A percentile compares a stretch with the other conserved stretches of the same genome.
These are phyloP conservation scores for Camellia lanceoleosa DNA, from an alignment of 148 eudicot species.

Conservation along the genomic window DNA sequence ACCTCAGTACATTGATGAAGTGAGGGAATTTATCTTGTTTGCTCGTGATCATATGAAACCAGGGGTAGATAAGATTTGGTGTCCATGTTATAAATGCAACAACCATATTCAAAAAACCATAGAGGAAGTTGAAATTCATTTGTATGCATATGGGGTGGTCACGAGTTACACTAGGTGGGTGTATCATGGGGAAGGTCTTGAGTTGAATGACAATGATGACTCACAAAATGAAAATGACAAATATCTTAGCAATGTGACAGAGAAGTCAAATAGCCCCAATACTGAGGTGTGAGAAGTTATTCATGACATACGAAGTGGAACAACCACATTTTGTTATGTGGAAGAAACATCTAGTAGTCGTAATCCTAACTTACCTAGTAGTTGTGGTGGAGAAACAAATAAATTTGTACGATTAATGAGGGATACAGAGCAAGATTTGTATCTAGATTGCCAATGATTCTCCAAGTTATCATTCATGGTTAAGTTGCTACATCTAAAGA, in stretches of 20 bases:
- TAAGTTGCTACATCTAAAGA: slow-evolving; percentile 6
- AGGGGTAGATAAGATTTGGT: neutral
- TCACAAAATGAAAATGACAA: too few species aligned
- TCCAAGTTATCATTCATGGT: slow-evolving; percentile 6
- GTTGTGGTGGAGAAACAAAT: neutral
- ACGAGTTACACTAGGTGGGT: neutral
- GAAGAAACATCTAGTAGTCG: neutral
- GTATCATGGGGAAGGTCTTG: too few species aligned
- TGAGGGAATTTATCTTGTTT: neutral
- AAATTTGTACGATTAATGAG: slow-evolving; percentile 8
- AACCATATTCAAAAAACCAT: neutral
- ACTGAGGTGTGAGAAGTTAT: too few species aligned
- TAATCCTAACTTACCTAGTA: neutral
- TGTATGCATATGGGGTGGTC: neutral
- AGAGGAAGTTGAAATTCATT: neutral
- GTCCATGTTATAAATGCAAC: neutral
- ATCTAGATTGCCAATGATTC: neutral
- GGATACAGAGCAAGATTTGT: slow-evolving; percentile 1
- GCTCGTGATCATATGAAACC: neutral
- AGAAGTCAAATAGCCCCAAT: too few species aligned
- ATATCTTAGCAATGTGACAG: too few species aligned
- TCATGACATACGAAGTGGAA: too few species aligned
- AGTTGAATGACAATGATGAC: too few species aligned
- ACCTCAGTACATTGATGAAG: neutral
- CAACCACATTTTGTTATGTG: neutral